phyloP scores from a whole-genome alignment of 805 yeast species.

The Nakazawaea ishiwadae region DNA sequence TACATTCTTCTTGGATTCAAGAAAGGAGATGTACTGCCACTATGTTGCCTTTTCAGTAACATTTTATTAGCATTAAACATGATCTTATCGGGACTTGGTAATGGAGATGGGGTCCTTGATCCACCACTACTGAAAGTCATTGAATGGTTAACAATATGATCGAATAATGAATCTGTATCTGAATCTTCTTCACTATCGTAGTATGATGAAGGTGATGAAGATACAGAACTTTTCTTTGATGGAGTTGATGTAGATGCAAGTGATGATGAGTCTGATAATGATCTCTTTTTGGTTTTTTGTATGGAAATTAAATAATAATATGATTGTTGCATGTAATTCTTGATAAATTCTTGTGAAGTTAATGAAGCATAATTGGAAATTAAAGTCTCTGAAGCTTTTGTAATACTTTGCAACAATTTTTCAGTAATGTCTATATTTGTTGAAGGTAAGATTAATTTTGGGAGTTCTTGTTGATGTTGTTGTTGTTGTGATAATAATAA shows the following conservation, averaged over 20 bases:
- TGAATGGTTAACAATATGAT: slow-evolving; percentile 10
- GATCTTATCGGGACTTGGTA: slow-evolving; percentile 10
- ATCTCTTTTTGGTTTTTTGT: slow-evolving; percentile 12
- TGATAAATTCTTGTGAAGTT: slow-evolving; percentile 6
- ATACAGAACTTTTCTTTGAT: neutral
- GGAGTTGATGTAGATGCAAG: neutral
- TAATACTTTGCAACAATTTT: slow-evolving; percentile 2
- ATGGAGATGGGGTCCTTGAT: slow-evolving; percentile 11
- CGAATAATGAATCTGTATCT: slow-evolving; percentile 12
- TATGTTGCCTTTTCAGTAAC: slow-evolving; percentile 1
- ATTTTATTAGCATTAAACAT: slow-evolving; percentile 1
- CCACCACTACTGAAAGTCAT: neutral
- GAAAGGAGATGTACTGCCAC: too few species aligned
- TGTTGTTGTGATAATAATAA: slow-evolving; percentile 1
- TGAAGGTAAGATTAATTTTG: slow-evolving; percentile 10
- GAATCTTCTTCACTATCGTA: slow-evolving; percentile 10
- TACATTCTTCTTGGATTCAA: neutral
- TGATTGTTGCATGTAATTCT: slow-evolving; percentile 8
- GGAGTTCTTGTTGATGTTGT: neutral
- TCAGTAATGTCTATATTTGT: slow-evolving; percentile 7
- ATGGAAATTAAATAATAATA: slow-evolving; percentile 6
- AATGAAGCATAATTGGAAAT: neutral
- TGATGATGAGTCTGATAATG: slow-evolving; percentile 4
- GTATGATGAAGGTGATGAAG: neutral
- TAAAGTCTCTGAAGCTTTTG: slow-evolving; percentile 5